Base-by-base conservation (phyloP, 1,284 basidiomycete species). In the Lentinula novae-zelandiae region DNA sequence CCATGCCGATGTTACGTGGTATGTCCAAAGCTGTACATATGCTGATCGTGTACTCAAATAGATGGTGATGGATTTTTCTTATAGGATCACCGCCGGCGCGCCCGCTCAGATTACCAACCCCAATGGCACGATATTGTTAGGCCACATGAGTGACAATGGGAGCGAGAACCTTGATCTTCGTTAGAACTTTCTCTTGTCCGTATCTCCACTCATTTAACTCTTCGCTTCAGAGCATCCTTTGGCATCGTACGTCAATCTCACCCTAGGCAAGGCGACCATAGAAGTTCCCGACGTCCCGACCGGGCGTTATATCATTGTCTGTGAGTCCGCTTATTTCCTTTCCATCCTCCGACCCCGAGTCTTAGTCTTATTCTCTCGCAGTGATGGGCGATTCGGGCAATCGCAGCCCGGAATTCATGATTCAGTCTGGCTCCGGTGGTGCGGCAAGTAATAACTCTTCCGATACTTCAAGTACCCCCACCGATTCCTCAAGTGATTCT, bases 101-200 rank as follows among this genome's bases (percentile, higher is more conserved):
- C 75, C 72, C 10, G 48, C 66, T 27, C 61, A 70, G 31, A 66
- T 73, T 55, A 73, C 72, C 39, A 73, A 75, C 57, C 66, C 67
- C 13, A 67, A 67, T 33, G 77, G 77, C 60, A 72, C 62, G 54
- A 56, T 78, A 3, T 56, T 76, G 12, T 69, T 78, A 7, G 77
- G 77, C 8, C 67, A 70, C 58, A 62, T 71, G 17, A 67, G 73
- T 31, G 64, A 10, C 20, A 49, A 31, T 50, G 33, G 40, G 20
- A 46, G 69, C 49, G 80, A 82, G 69, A 70, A 82, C 68, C 66
- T 83, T 62, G 68, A 81, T 60, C 62, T 67, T 48, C 1, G 80
- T 79, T 60, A 63, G 81, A 71, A 22, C 6, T 10, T 6, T n/a
- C 10, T 48, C 36, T 12, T 36, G 12, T n/a, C n/a, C 3, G 10